Conservation (phyloP, 371 early-diverging fungal genomes). For the Basidiobolus meristosporus region DNA sequence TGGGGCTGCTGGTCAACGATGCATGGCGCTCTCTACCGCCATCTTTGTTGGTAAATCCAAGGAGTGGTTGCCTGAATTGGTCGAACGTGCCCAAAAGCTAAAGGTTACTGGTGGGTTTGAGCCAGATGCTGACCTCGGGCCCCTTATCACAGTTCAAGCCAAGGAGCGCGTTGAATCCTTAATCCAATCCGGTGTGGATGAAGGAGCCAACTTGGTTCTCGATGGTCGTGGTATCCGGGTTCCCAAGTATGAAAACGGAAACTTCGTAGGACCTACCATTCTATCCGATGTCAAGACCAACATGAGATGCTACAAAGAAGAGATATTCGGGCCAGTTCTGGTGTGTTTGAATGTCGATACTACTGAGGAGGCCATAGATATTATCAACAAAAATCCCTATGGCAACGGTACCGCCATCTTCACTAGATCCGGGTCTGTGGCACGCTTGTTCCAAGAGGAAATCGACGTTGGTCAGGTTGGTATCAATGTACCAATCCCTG, state of each 20-base stretch:
- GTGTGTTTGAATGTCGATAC: conserved; percentile 69
- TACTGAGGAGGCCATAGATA: conserved; percentile 79
- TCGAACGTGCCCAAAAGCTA: conserved; percentile 65
- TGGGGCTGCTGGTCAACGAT: conserved; percentile 93
- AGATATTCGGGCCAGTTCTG: conserved; percentile 93
- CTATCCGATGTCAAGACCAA: conserved; percentile 54
- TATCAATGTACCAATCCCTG: conserved; percentile 48
- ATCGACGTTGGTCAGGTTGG: conserved; percentile 83
- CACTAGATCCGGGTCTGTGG: conserved; percentile 77
- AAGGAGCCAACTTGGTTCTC: conserved; percentile 76
- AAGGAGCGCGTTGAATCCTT: conserved; percentile 58
- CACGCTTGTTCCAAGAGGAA: conserved; percentile 76
- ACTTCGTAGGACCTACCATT: conserved; percentile 89
- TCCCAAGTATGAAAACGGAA: conserved; percentile 66
- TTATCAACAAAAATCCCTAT: conserved; percentile 82
- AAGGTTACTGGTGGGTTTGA: conserved; percentile 82
- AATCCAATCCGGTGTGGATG: conserved; percentile 65
- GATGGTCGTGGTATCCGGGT: conserved; percentile 74
- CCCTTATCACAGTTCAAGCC: conserved; percentile 71
- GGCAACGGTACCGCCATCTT: conserved; percentile 94
- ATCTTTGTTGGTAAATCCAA: conserved; percentile 80
- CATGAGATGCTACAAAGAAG: conserved; percentile 88
- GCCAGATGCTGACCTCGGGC: conserved; percentile 75
- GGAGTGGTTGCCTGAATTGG: conserved; percentile 80
- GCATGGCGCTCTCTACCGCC: conserved; percentile 83